These are phyloP conservation scores for Saccharata proteae DNA, from an alignment of 2,329 filamentous ascomycete genomes.

Conservation along the genomic window DNA sequence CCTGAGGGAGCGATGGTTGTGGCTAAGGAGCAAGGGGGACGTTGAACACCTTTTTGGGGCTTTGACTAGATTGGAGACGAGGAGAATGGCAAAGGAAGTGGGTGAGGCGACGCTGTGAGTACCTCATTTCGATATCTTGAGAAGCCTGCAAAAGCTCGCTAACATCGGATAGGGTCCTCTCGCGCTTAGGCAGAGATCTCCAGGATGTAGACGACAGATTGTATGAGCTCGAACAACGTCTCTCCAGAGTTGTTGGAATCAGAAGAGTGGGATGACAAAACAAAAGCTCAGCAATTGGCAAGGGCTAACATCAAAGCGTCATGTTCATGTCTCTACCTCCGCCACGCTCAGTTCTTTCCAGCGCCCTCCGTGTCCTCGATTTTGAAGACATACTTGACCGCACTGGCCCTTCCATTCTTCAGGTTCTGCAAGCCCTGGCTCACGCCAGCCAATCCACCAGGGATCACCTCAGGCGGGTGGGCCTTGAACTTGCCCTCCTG, in stretches of 20 bases:
- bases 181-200: slow-evolving; percentile 7
- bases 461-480: slow-evolving; percentile 41
- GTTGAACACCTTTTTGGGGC: slow-evolving; percentile 23
- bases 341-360: slow-evolving; percentile 8
- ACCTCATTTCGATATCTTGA: not conserved
- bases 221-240: slow-evolving; percentile 6
- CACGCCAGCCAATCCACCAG: slow-evolving; percentile 43
- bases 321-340: not conserved
- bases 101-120: slow-evolving; percentile 10
- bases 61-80: slow-evolving; percentile 25
- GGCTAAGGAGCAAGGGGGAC: slow-evolving; percentile 25
- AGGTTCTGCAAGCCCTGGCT: slow-evolving; percentile 42
- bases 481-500: slow-evolving; percentile 38
- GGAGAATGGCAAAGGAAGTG: slow-evolving; percentile 23
- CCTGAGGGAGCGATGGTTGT: slow-evolving; percentile 22
- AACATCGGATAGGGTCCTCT: slow-evolving; percentile 4
- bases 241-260: slow-evolving; percentile 7
- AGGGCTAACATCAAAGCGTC: no score
- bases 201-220: slow-evolving; percentile 7
- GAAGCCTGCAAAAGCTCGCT: slow-evolving; percentile 1
- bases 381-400: slow-evolving; percentile 51
- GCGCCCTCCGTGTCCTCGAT: slow-evolving; percentile 35
- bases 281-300: no score
- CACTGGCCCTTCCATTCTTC: slow-evolving; percentile 48
- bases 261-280: slow-evolving; percentile 7